Evolutionary conservation across 441 rosid species (phyloP), one percentile per base, ranked within the genome.

Genomic region (Breynia disticha): DNA sequence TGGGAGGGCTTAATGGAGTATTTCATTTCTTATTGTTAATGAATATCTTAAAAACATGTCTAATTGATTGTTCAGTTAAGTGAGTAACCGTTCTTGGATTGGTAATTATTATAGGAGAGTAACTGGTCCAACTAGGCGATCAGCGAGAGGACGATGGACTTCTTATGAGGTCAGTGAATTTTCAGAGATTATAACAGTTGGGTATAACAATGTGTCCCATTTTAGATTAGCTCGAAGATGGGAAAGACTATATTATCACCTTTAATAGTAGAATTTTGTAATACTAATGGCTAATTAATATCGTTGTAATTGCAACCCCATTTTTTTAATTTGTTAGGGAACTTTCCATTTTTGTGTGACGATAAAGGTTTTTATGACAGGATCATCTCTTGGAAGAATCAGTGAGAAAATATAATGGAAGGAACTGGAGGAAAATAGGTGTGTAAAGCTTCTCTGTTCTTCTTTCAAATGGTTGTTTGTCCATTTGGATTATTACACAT

Each of bases 391-490:
- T 76, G 45, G 50, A n/a, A n/a, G 54, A 59, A 43, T 60, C 67
- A 0, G 81, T 79, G 44, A 47, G 46, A 6, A 72, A 60, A 51
- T 67, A 57, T 67, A 54, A 65, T 24, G 76, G 72, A 28, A 74
- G 62, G 67, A 68, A 75, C 37, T 76, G 82, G 85, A 76, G 57
- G 71, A 58, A 48, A 67, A 76, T 77, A 66, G 80, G 82, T 72
- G 20, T 43, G 61, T 16, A 4, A 4, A 20, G 13, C 62, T 61
- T 10, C 37, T 4, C 12, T 7, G 35, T 19, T 8, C 28, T 48
- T 13, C 46, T 49, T 15, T 21, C 12, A 43, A 19, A 15, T 15
- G n/a, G 13, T 41, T 41, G 44, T 11, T 11, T 41, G 44, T 11
- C 44, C 44, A 41, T 15, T 28, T 28, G 10, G 8, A 11, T 4